Base-by-base conservation (phyloP, 1,284 basidiomycete species). In the Ganoderma multipileum region DNA sequence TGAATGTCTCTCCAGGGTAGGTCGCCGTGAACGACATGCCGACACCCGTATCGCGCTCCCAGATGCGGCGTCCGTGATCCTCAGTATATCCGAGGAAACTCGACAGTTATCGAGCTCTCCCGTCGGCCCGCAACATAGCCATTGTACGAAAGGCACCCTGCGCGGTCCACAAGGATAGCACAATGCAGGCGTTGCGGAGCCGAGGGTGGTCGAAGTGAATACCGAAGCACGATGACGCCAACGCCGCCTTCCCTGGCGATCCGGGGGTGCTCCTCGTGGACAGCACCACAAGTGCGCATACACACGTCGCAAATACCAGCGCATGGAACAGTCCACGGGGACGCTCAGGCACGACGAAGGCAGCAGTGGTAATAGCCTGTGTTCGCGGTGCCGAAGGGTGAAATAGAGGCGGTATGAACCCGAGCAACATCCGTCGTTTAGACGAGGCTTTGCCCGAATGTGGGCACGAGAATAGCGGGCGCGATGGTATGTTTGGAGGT, bases 11-110 rank as follows among this genome's bases (percentile, higher is more conserved):
- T n/a, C 18, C 5, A 11, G 30, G 14, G 1, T 33, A 33, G 20
- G 55, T 23, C 18, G 33, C 9, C 8, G 23, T 36, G 18, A 36
- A 14, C 26, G 30, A 0, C 26, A 18, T 54, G 44, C 20, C 50
- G 50, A 26, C 26, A 14, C 14, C 52, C 26, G 30, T 57, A n/a
- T n/a, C 20, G 33, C 20, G 16, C 33, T 38, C 33, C 16, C 23
- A 26, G 33, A 38, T 36, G 55, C 20, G 20, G 20, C 33, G 55
- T 9, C 18, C 55, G 18, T 36, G 55, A 57, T 57, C 55, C 55
- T 38, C 23, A 52, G 61, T 63, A 63, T 59, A 63, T 26, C 66
- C 66, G 66, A 67, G 42, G 66, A 59, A 63, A 58, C 26, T 41
- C 50, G 38, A 36, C 54, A 14, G 33, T 38, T 12, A 33, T 23